Percentiles rank a stretch among this genome's conserved stretches.
Conservation (phyloP, 148 eudicot species). For the Selenicereus undatus region DNA sequence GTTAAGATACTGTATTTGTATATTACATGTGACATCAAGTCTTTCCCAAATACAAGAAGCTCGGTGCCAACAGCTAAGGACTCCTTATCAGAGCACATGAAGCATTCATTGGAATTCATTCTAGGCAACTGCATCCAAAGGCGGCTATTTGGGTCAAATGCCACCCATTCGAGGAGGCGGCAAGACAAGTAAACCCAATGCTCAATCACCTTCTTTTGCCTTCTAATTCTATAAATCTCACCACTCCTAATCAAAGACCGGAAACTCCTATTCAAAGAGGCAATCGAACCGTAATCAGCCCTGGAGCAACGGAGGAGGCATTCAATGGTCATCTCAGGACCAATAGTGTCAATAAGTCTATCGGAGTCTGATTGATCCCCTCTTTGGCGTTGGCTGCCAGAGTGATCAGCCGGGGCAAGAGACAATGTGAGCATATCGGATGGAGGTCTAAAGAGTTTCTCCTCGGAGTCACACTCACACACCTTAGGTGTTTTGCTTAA, state of each 20-base stretch:
- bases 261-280: constrained; percentile 58
- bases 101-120: constrained; percentile 65
- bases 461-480: constrained; percentile 12
- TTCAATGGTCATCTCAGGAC: constrained; percentile 56
- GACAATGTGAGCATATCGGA: constrained; percentile 23
- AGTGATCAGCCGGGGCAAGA: constrained; percentile 26
- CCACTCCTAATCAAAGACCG: constrained; percentile 56
- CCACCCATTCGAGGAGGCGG: constrained; percentile 81
- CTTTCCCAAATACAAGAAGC: constrained; percentile 80
- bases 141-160: constrained; percentile 66
- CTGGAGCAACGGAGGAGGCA: constrained; percentile 63
- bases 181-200: constrained; percentile 92
- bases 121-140: constrained; percentile 78
- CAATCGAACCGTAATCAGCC: constrained; percentile 58
- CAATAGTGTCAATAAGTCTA: constrained; percentile 51
- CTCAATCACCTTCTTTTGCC: constrained; percentile 50
- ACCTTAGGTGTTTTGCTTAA: constrained; percentile 36
- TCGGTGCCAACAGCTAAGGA: constrained; percentile 89
- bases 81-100: constrained; percentile 71
- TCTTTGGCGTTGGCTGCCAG: constrained; percentile 26
- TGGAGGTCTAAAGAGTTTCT: constrained; percentile 17
- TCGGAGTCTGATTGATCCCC: constrained; percentile 41
- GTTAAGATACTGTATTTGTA: constrained; percentile 63
- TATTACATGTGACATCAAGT: constrained; percentile 51
- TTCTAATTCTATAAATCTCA: constrained; percentile 60